Evolutionary conservation across 2,329 filamentous ascomycete genomes (phyloP).

Genomic region (Trichoderma pleuroti): DNA sequence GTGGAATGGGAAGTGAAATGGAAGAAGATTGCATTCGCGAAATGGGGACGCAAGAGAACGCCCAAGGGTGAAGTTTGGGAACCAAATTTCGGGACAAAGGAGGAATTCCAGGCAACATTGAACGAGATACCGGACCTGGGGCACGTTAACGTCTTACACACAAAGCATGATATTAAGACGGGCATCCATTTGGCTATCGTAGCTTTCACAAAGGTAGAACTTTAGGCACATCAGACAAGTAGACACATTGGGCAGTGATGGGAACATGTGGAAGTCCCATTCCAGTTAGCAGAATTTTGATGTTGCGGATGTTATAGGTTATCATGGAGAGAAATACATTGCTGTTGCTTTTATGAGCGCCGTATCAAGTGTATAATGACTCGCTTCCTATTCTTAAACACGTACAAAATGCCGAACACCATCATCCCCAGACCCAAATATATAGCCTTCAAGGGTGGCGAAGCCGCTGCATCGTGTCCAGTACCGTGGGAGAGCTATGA

Average conservation of each 20-base stretch:
- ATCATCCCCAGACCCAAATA: not conserved
- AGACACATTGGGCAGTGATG: not conserved
- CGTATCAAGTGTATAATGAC: no score
- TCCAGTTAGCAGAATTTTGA: not conserved
- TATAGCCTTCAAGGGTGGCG: not conserved
- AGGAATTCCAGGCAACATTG: not conserved
- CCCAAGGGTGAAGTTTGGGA: not conserved
- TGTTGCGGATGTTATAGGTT: not conserved
- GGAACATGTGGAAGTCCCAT: not conserved
- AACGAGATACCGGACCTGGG: not conserved
- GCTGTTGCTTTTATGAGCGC: not conserved
- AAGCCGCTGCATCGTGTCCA: not conserved
- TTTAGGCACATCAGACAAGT: not conserved
- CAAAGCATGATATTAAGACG: not conserved
- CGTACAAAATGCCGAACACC: not conserved
- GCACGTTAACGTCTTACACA: not conserved
- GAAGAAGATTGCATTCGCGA: not conserved
- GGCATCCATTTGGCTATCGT: not conserved
- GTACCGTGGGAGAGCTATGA: no score
- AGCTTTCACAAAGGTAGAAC: not conserved
- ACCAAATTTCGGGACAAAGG: not conserved
- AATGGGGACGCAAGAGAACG: not conserved
- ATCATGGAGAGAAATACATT: not conserved
- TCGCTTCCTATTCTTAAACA: not conserved
- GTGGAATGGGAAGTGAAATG: not conserved